phyloP scores from a whole-genome alignment of 352 stramenopile species.

The Pythium brassicae region DNA sequence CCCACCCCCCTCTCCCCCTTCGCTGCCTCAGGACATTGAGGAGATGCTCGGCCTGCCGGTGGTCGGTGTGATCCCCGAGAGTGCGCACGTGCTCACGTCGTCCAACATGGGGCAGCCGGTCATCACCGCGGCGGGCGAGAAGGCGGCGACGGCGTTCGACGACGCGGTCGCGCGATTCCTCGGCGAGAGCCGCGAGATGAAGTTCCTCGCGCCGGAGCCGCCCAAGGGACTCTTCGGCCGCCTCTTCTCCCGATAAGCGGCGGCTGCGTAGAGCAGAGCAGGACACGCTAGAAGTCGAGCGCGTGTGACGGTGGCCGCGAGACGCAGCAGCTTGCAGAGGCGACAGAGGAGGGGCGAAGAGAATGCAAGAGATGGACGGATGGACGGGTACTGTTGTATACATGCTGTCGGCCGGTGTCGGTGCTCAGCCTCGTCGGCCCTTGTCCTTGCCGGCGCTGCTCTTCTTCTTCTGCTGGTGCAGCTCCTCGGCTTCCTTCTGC shows the following conservation, averaged over 20 bases:
- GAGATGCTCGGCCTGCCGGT: conserved; percentile 90
- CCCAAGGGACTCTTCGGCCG: conserved; percentile 78
- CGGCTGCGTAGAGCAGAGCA: background rate
- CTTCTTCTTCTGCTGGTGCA: conserved; percentile 76
- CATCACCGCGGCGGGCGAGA: conserved; percentile 72
- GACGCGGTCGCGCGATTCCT: conserved; percentile 90
- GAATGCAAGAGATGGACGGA: background rate
- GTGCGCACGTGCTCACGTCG: conserved; percentile 86
- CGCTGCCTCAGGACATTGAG: conserved; percentile 72
- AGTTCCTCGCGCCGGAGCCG: conserved; percentile 82
- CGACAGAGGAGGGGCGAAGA: no score
- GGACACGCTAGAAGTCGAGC: background rate
- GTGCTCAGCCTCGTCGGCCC: conserved; percentile 40
- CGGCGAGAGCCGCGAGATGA: conserved; percentile 81
- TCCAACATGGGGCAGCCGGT: conserved; percentile 93
- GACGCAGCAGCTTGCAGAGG: no score
- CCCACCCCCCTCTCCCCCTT: no score
- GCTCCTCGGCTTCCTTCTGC: conserved; percentile 74
- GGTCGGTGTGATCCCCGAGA: conserved; percentile 90
- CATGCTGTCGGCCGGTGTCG: conserved; percentile 1
- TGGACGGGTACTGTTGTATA: conserved; percentile 6
- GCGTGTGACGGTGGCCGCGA: no score
- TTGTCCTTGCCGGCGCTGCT: conserved; percentile 53
- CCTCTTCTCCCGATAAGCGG: conserved; percentile 50
- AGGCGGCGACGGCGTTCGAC: conserved; percentile 78